phyloP scores from a whole-genome alignment of 768 basidiomycete genomes.

The Pisolithus sp. region DNA sequence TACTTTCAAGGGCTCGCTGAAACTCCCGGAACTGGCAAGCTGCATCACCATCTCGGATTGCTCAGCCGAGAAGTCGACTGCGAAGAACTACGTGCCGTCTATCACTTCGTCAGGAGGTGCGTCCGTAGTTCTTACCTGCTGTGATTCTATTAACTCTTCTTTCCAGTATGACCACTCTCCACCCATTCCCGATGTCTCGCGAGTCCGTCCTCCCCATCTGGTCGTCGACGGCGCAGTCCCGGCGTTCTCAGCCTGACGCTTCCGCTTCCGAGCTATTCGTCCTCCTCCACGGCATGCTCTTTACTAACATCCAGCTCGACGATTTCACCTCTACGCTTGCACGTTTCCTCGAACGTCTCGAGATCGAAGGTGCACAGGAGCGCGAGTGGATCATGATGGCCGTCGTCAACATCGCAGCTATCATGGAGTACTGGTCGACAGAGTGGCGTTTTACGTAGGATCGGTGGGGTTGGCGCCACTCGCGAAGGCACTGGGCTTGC shows the following conservation, averaged over 20 bases:
- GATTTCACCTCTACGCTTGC: constrained; percentile 78
- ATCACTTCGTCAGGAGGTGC: constrained; percentile 94
- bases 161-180: constrained; percentile 80
- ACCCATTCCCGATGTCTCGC: constrained; percentile 81
- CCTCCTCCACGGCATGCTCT: constrained; percentile 92
- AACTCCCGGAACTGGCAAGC: constrained; percentile 87
- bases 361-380: constrained; percentile 74
- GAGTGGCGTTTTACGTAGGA: constrained; percentile 60
- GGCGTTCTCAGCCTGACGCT: constrained; percentile 72
- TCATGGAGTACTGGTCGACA: constrained; percentile 87
- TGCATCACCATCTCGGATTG: constrained; percentile 91
- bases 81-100: constrained; percentile 79
- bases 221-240: constrained; percentile 56
- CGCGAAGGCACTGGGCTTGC: constrained; percentile 30
- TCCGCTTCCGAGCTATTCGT: constrained; percentile 76
- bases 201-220: constrained; percentile 90
- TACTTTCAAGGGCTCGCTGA: constrained; percentile 82
- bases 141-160: constrained; percentile 1
- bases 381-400: constrained; percentile 98
- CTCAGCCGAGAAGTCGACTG: constrained; percentile 77
- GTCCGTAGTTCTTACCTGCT: constrained; percentile 12
- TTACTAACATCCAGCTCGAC: constrained; percentile 92
- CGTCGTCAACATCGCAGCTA: constrained; percentile 68
- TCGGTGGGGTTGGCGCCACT: constrained; percentile 41
- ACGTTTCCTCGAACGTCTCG: constrained; percentile 80